A percentile compares a stretch with the other conserved stretches of the same genome.
These are phyloP conservation scores for Begonia loranthoides DNA, from an alignment of 306 rosid genomes.

Conservation along the genomic window DNA sequence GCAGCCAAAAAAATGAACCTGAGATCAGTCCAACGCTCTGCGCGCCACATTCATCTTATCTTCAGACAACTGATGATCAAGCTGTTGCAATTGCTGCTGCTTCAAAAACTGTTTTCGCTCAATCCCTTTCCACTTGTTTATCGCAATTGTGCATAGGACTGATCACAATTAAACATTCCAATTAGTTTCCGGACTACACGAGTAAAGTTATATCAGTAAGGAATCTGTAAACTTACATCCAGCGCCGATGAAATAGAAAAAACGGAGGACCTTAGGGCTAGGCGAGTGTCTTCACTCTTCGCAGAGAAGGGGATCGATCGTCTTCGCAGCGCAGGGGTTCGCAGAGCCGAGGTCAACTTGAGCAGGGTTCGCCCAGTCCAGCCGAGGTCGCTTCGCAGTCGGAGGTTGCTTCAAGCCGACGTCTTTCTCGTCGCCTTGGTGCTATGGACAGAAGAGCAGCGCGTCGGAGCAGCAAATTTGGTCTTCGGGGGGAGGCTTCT, in stretches of 20 bases:
- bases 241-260: constrained; percentile 59
- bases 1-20: constrained; percentile 6
- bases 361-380: no score
- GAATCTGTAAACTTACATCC: constrained; percentile 33
- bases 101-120: constrained; percentile 2
- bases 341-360: no score
- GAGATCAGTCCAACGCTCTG: constrained; percentile 6
- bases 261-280: constrained; percentile 62
- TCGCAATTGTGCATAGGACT: constrained; percentile 8
- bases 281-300: no score
- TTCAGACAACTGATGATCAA: constrained; percentile 9
- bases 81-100: constrained; percentile 4
- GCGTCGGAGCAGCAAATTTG: no score
- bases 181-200: not conserved
- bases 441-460: no score
- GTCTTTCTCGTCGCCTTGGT: no score
- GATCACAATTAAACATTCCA: not conserved
- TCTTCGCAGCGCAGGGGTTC: no score
- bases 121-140: constrained; percentile 11
- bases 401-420: no score
- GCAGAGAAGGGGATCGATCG: no score
- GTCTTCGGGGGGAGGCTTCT: no score
- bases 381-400: no score
- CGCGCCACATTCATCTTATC: not conserved
- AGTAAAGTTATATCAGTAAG: not conserved